phyloP scores from a whole-genome alignment of 75 land plant genomes.

The Chamaecyparis obtusa region DNA sequence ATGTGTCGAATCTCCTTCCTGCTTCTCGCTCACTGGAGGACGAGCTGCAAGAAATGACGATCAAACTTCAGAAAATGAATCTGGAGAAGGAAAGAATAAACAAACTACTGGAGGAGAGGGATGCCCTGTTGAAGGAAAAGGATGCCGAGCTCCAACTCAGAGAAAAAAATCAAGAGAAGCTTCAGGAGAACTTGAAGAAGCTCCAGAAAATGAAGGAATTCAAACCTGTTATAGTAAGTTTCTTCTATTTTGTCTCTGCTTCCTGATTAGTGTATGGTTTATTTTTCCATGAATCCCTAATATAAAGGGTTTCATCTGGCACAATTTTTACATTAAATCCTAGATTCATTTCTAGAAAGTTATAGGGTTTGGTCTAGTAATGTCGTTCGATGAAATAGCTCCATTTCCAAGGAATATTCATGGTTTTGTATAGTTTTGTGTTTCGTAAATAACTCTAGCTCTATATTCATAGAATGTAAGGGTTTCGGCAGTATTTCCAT shows the following conservation, averaged over 20 bases:
- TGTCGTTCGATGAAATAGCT: neutral
- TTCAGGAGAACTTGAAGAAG: constrained; percentile 69
- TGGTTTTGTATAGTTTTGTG: neutral
- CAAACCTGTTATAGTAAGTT: constrained; percentile 66
- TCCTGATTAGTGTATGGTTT: neutral
- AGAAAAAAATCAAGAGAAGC: constrained; percentile 58
- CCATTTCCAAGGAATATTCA: neutral
- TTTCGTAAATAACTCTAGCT: neutral
- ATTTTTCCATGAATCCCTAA: neutral
- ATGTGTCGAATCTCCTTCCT: neutral
- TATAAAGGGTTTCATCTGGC: neutral
- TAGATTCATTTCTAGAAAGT: neutral
- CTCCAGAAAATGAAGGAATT: constrained; percentile 81
- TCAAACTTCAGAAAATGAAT: constrained; percentile 43
- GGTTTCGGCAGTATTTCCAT: neutral
- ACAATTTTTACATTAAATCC: constrained; percentile 1
- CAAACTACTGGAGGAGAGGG: constrained; percentile 48
- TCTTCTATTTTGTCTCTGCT: constrained; percentile 10
- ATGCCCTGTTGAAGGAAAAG: constrained; percentile 31
- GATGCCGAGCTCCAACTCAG: constrained; percentile 45
- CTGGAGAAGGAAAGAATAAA: constrained; percentile 64
- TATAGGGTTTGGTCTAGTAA: neutral
- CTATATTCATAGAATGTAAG: neutral
- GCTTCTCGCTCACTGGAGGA: constrained; percentile 32
- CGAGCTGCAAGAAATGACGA: constrained; percentile 55